phyloP scores from a whole-genome alignment of 164 flowering plant genomes.

The Vitis vinifera region ASM3070453v1 NC_081805.1:22722001-22722500 shows the following conservation, averaged over 20 bases:
- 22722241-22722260: background rate
- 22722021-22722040: background rate
- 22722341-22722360: slow-evolving; percentile 80
- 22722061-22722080: background rate
- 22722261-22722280: slow-evolving; percentile 91
- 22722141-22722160: no score
- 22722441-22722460: slow-evolving; percentile 72
- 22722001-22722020: background rate
- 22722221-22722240: background rate
- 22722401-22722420: slow-evolving; percentile 55
- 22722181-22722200: no score
- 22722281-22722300: slow-evolving; percentile 70
- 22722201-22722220: no score
- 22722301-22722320: slow-evolving; percentile 70
- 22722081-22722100: no score
- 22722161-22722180: no score
- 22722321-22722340: slow-evolving; percentile 74
- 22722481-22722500: slow-evolving; percentile 26
- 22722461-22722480: slow-evolving; percentile 53
- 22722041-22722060: background rate
- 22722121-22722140: no score
- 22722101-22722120: no score
- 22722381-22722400: slow-evolving; percentile 89
- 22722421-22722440: slow-evolving; percentile 53
- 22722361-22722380: slow-evolving; percentile 73